Conservation (phyloP, 768 basidiomycete genomes). For the Lepiota subincarnata region DNA sequence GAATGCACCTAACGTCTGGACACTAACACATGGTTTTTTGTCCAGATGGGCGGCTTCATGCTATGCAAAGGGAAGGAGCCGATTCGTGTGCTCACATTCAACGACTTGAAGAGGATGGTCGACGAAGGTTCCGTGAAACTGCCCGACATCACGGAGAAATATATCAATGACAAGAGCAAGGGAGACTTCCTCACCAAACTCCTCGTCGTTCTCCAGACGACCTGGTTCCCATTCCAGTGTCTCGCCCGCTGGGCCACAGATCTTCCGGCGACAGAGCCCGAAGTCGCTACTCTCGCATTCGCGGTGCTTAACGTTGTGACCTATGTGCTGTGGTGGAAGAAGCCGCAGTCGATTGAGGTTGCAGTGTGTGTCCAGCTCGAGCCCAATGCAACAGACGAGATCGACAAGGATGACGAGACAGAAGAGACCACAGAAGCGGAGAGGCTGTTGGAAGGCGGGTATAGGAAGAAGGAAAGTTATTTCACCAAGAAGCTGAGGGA, state of each 20-base stretch:
- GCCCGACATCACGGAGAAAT: conserved; percentile 6
- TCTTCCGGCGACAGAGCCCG: not conserved
- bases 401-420: too few relatives aligned
- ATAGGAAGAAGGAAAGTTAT: too few relatives aligned
- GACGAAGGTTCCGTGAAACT: not conserved
- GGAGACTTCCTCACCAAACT: too few relatives aligned
- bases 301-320: not conserved
- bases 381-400: too few relatives aligned
- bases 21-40: conserved; percentile 14
- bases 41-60: conserved; percentile 13
- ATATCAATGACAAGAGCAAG: conserved; percentile 24
- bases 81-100: not conserved
- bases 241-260: not conserved
- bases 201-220: too few relatives aligned
- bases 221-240: too few relatives aligned
- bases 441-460: too few relatives aligned
- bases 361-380: too few relatives aligned
- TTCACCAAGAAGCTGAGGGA: too few relatives aligned
- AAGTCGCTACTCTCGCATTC: not conserved
- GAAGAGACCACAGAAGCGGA: too few relatives aligned
- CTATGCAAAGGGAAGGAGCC: not conserved
- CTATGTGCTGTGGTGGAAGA: conserved; percentile 1
- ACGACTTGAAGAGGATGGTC: not conserved
- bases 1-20: conserved; percentile 1
- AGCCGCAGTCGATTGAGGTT: not conserved